Percentiles rank a stretch among this genome's conserved stretches.
Evolutionary conservation across 495 filamentous ascomycete species (phyloP).

Genomic region (Talaromyces liani): DNA sequence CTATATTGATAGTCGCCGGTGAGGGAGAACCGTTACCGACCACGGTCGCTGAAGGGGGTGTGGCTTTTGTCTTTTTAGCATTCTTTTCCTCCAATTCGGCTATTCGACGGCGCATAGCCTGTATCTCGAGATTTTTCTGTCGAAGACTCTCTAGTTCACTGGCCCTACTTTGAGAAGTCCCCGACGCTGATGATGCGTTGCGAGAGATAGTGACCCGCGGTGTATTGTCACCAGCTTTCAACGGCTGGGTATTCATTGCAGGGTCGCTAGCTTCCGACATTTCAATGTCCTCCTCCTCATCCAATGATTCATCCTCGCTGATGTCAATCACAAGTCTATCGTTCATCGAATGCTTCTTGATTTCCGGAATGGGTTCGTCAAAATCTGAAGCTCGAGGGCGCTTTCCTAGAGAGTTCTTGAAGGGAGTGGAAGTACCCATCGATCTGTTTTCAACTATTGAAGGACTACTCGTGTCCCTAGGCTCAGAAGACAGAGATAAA

Average conservation of each 20-base stretch:
- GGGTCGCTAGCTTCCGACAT: conserved; percentile 5
- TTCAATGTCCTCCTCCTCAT: conserved; percentile 21
- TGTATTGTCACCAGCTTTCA: background rate
- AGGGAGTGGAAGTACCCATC: conserved; percentile 12
- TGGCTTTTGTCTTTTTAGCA: conserved; percentile 36
- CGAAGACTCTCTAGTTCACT: conserved; percentile 51
- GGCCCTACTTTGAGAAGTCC: conserved; percentile 30
- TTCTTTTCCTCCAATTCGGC: conserved; percentile 66
- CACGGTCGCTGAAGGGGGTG: background rate
- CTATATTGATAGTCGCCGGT: conserved; percentile 12
- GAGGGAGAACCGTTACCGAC: conserved; percentile 16
- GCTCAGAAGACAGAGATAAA: conserved; percentile 24
- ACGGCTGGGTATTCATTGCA: background rate
- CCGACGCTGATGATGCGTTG: conserved; percentile 19
- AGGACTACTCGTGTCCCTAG: conserved; percentile 4
- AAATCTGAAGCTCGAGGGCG: conserved; percentile 85
- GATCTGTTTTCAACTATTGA: conserved; percentile 2
- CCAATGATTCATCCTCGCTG: conserved; percentile 54
- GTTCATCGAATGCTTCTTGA: conserved; percentile 54
- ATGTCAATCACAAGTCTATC: conserved; percentile 62
- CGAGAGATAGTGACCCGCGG: background rate
- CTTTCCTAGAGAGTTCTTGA: conserved; percentile 48
- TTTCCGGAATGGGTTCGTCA: conserved; percentile 39
- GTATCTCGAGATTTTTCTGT: conserved; percentile 60
- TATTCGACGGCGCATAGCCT: conserved; percentile 67